Evolutionary conservation across 108 stramenopile species (phyloP), one percentile per base, ranked within the genome.

Genomic region (Phaeodactylum tricornutum): DNA sequence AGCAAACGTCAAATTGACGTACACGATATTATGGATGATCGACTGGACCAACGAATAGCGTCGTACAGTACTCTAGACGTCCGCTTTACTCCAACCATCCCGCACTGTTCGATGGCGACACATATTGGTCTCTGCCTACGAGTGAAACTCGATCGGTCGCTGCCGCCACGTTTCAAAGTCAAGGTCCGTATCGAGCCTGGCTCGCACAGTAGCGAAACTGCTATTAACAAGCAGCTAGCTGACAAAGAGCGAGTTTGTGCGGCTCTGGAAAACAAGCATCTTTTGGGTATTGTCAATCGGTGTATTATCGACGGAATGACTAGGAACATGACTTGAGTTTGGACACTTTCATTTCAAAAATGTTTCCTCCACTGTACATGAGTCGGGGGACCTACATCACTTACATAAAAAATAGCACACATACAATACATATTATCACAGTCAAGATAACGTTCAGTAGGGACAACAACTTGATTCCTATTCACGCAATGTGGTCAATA

Each of bases 51-150:
- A 34, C 26, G 14, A 22, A 28, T 4, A 24, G n/a, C 40, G 6
- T 16, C 12, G 30, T 22, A 24, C 50, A 52, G n/a, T 7, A 29
- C 16, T 9, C 17, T 38, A 37, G 17, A 17, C 29, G 40, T 47
- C 47, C 11, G 27, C 3, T 29, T 43, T 15, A 32, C 24, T 26
- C 41, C 59, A 24, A 80, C 71, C 11, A 89, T 97, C 21, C 96
- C 98, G 17, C 99, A 99, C 77, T 99, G 99, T 67, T 81, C 81
- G 47, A 99, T 99, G 99, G 96, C 97, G 0, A 99, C 99, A 4
- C 61, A 98, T 19, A 99, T 99, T 51, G 99, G 99, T 11, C 69
- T 99, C 2, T 92, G 93, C 47, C 45, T 99, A 20, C 69, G 86
- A 32, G 96, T 97, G 32, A 98, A 98, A 64, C 74, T 99, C 14